phyloP scores from a whole-genome alignment of 2,329 filamentous ascomycete species.

The Seiridium cupressi region DNA sequence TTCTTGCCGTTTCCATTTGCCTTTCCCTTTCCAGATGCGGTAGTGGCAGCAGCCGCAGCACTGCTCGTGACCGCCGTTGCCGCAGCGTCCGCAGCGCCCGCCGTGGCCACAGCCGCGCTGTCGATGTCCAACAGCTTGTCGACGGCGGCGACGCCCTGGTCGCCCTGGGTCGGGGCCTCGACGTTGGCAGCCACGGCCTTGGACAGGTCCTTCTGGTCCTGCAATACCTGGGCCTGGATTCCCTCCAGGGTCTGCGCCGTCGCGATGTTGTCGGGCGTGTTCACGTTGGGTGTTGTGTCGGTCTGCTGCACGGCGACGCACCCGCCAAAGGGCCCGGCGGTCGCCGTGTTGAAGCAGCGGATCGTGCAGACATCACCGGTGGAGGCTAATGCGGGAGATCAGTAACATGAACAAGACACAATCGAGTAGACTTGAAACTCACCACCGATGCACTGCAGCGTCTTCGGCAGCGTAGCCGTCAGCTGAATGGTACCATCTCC shows the following conservation, averaged over 20 bases:
- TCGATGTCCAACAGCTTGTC: slow-evolving; percentile 25
- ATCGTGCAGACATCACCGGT: slow-evolving; percentile 42
- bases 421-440: slow-evolving; percentile 11
- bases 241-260: slow-evolving; percentile 36
- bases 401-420: too few species aligned
- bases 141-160: slow-evolving; percentile 27
- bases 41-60: background rate
- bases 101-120: slow-evolving; percentile 6
- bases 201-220: slow-evolving; percentile 39
- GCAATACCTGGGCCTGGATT: slow-evolving; percentile 36
- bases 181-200: slow-evolving; percentile 37
- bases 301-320: slow-evolving; percentile 41
- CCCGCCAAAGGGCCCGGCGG: slow-evolving; percentile 28
- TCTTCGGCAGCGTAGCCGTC: slow-evolving; percentile 32
- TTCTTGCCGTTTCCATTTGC: slow-evolving; percentile 2
- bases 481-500: slow-evolving; percentile 24
- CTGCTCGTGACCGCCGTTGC: background rate
- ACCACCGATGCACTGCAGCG: slow-evolving; percentile 33
- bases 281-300: slow-evolving; percentile 27
- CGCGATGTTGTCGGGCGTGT: slow-evolving; percentile 29
- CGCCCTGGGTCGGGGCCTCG: slow-evolving; percentile 25
- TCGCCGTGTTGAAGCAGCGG: slow-evolving; percentile 35
- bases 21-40: background rate
- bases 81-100: slow-evolving; percentile 11
- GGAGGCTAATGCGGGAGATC: slow-evolving; percentile 22